phyloP scores from a whole-genome alignment of 1,139 yeast species.

The Schizosaccharomyces versatilis region DNA sequence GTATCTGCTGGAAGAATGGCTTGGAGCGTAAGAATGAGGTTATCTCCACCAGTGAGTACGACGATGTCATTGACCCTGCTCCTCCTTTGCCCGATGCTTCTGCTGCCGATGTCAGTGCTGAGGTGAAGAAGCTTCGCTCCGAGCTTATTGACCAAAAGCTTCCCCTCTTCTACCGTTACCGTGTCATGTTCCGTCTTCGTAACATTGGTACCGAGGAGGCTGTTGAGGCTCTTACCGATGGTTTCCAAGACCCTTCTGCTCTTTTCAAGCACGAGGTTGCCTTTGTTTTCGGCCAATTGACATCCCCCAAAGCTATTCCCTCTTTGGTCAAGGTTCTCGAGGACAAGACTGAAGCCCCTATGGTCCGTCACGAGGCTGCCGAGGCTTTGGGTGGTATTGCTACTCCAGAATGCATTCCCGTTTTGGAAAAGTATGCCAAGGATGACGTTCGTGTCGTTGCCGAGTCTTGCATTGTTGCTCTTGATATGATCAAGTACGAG shows the following conservation, averaged over 20 bases:
- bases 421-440: slow-evolving; percentile 51
- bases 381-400: slow-evolving; percentile 96
- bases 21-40: slow-evolving; percentile 39
- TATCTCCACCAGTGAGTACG: slow-evolving; percentile 40
- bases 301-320: slow-evolving; percentile 84
- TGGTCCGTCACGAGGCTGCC: slow-evolving; percentile 99
- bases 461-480: slow-evolving; percentile 87
- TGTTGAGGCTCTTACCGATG: slow-evolving; percentile 71
- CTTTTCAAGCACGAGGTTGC: slow-evolving; percentile 94
- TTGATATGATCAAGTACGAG: slow-evolving; percentile 94
- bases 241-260: slow-evolving; percentile 77
- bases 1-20: slow-evolving; percentile 80
- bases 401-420: slow-evolving; percentile 85
- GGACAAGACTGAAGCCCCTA: slow-evolving; percentile 65
- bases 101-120: slow-evolving; percentile 22
- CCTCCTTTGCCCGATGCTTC: slow-evolving; percentile 63
- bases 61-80: slow-evolving; percentile 78
- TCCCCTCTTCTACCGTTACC: slow-evolving; percentile 78
- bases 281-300: slow-evolving; percentile 89
- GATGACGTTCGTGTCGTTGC: slow-evolving; percentile 80
- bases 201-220: slow-evolving; percentile 89
- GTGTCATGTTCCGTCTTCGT: slow-evolving; percentile 95
- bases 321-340: slow-evolving; percentile 60
- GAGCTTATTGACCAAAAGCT: slow-evolving; percentile 54
- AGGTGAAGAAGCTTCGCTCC: slow-evolving; percentile 40